phyloP scores from a whole-genome alignment of 2,329 filamentous ascomycete genomes.

The Pyrenophora tritici-repentis region DNA sequence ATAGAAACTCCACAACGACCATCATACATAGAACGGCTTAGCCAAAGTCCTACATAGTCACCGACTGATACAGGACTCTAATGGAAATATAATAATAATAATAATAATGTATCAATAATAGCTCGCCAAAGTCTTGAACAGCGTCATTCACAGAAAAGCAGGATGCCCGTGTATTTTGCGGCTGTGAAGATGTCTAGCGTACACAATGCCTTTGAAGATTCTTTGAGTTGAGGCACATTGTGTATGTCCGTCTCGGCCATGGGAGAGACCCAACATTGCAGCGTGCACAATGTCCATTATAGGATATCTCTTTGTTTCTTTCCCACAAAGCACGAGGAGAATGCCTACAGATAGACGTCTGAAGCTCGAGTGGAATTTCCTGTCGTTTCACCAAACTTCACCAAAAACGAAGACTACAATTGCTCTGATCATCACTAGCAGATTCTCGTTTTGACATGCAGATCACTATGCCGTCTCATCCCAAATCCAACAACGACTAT shows the following conservation, averaged over 20 bases:
- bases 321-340: background rate
- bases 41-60: too few species aligned
- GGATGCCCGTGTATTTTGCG: too few species aligned
- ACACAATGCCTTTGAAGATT: background rate
- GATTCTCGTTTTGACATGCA: background rate
- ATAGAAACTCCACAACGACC: too few species aligned
- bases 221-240: background rate
- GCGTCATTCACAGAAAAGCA: too few species aligned
- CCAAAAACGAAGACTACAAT: too few species aligned
- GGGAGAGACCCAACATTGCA: background rate
- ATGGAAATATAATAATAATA: too few species aligned
- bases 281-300: background rate
- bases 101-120: too few species aligned
- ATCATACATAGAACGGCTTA: too few species aligned
- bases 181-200: background rate
- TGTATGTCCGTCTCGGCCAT: background rate
- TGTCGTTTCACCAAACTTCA: too few species aligned
- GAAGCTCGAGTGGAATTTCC: background rate
- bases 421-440: background rate
- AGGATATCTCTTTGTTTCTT: background rate
- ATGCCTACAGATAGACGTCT: background rate
- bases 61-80: too few species aligned
- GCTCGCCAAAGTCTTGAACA: too few species aligned
- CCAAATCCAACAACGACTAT: background rate
- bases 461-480: background rate